phyloP scores from a whole-genome alignment of 2,329 filamentous ascomycete genomes.

The Aspergillus flavus region DNA sequence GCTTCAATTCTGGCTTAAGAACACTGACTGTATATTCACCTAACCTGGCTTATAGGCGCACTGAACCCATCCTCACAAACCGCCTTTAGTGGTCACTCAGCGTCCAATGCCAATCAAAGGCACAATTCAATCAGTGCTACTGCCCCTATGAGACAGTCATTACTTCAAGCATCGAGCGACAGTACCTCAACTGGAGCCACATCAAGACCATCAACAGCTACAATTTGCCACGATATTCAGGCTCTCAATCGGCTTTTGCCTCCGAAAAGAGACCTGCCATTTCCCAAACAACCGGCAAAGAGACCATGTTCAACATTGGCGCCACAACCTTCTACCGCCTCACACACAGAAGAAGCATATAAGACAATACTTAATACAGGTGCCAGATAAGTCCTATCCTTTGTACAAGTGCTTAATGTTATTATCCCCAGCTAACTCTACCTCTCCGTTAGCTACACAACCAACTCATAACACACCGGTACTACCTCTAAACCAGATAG shows the following conservation, averaged over 20 bases:
- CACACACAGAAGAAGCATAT: background rate
- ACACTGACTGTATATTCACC: background rate
- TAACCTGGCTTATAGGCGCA: slow-evolving; percentile 6
- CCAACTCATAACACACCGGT: background rate
- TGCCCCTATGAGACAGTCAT: background rate
- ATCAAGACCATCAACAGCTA: slow-evolving; percentile 29
- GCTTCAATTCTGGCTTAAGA: background rate
- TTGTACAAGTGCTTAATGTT: background rate
- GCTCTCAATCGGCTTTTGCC: slow-evolving; percentile 42
- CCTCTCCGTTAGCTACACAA: background rate
- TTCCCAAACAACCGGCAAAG: slow-evolving; percentile 33
- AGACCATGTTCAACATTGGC: slow-evolving; percentile 11
- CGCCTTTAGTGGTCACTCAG: background rate
- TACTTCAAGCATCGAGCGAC: slow-evolving; percentile 2
- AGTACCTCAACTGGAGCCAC: background rate
- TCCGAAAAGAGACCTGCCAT: slow-evolving; percentile 47
- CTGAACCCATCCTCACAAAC: slow-evolving; percentile 15
- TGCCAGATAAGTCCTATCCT: background rate
- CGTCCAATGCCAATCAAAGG: background rate
- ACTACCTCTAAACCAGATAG: background rate
- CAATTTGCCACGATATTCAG: slow-evolving; percentile 30
- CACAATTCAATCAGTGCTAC: slow-evolving; percentile 4
- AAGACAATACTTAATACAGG: background rate
- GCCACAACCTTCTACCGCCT: slow-evolving; percentile 1
- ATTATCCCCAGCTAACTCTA: background rate